Evolutionary conservation across 1,139 yeast species (phyloP).

Genomic region (Scheffersomyces stambukii): DNA sequence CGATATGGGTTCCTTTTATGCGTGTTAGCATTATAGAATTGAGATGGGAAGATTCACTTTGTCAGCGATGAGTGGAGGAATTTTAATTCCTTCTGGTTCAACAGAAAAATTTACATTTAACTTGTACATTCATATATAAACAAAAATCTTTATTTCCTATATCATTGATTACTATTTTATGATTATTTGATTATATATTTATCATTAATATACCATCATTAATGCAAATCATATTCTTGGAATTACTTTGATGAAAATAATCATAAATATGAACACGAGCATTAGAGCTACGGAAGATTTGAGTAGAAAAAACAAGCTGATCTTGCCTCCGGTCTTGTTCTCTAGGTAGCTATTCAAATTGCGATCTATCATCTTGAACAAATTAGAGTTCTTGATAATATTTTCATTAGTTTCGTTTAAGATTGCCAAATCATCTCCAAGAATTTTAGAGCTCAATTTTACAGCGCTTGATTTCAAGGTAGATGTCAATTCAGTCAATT

Average conservation of each 20-base stretch:
- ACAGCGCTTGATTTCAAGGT: constrained; percentile 35
- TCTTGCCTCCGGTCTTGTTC: constrained; percentile 38
- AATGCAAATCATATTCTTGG: constrained; percentile 26
- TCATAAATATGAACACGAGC: constrained; percentile 24
- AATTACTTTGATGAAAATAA: constrained; percentile 22
- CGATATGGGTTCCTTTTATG: too few species aligned
- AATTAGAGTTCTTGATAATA: constrained; percentile 30
- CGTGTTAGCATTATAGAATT: too few species aligned
- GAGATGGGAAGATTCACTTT: too few species aligned
- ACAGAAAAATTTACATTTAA: too few species aligned
- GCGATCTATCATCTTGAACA: constrained; percentile 35
- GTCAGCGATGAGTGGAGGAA: too few species aligned
- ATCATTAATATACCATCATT: background rate
- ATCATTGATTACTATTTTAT: too few species aligned
- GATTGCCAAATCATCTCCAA: constrained; percentile 34
- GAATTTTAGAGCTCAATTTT: constrained; percentile 27
- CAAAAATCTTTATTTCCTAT: too few species aligned
- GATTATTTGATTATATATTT: constrained; percentile 1
- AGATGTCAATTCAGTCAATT: constrained; percentile 33
- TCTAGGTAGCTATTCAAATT: constrained; percentile 33
- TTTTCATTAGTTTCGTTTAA: constrained; percentile 36
- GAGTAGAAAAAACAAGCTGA: constrained; percentile 32
- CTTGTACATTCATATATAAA: too few species aligned
- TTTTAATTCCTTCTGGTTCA: too few species aligned
- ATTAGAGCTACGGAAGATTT: constrained; percentile 23